These are phyloP conservation scores for Acer yangbiense DNA, from an alignment of 345 rosid species.

Conservation along the genomic window DNA sequence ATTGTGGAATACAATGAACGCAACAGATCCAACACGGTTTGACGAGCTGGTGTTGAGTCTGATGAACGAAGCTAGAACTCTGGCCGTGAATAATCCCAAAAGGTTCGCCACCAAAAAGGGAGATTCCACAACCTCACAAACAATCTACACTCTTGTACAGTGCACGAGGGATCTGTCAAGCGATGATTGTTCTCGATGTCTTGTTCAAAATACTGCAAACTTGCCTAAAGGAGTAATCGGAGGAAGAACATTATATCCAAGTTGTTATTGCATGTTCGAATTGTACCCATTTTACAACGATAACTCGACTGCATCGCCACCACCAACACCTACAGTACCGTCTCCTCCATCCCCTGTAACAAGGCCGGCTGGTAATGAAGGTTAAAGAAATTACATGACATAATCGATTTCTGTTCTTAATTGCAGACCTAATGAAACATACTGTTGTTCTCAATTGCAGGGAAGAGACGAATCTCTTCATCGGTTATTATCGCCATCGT, in stretches of 20 bases:
- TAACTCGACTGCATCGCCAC: background rate
- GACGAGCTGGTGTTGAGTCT: background rate
- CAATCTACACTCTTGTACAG: background rate
- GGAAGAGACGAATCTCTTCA: slow-evolving; percentile 26
- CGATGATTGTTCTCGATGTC: slow-evolving; percentile 24
- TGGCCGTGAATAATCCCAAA: background rate
- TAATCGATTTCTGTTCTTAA: too few species aligned
- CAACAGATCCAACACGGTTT: slow-evolving; percentile 9
- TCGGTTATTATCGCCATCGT: slow-evolving; percentile 29
- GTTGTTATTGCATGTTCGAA: slow-evolving; percentile 42
- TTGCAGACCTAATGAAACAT: background rate
- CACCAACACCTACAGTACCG: too few species aligned
- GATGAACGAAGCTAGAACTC: background rate
- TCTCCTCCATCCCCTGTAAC: too few species aligned
- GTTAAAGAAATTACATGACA: too few species aligned
- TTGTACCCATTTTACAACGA: slow-evolving; percentile 21
- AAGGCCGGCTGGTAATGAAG: too few species aligned
- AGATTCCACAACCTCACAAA: background rate
- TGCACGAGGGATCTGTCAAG: slow-evolving; percentile 24
- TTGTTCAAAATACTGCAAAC: background rate
- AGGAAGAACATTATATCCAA: slow-evolving; percentile 12
- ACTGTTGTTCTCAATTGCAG: slow-evolving; percentile 15
- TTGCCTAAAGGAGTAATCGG: background rate
- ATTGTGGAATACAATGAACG: accelerated
- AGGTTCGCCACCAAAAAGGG: slow-evolving; percentile 12